Base-by-base conservation (phyloP, 805 yeast genomes). In the Hanseniaspora occidentalis region DNA sequence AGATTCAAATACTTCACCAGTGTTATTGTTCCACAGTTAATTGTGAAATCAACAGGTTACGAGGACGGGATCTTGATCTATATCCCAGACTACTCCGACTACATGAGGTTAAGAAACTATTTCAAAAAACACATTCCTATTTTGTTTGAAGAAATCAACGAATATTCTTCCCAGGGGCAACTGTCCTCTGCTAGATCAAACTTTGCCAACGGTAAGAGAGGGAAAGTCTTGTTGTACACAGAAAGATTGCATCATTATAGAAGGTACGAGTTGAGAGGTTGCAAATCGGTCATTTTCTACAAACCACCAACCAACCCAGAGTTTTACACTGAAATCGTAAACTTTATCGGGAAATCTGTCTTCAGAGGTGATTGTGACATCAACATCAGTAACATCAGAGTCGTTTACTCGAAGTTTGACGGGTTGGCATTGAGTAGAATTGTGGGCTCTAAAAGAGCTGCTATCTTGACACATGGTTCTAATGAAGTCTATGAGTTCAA, bases 211-310 rank as follows among this genome's bases (percentile, higher is more conserved):
- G 26, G 31, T 14, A 73, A 71, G 24, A 69, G 73, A 33, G 74
- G 76, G 2, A 70, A 77, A 42, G 69, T 89, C 21, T 57, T 92
- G 64, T 61, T 92, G n/a, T 89, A 89, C 60, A 84, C 96, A 0
- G 97, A 89, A 53, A 79, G 98, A 69, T 65, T 89, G 56, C 97
- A 92, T 59, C 92, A 84, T 55, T 92, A 78, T 65, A 75, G 95
- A 47, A 70, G 97, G 39, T 88, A 73, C 57, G 88, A 83, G 43
- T 67, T 92, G 39, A 74, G 71, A 44, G 97, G 97, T 21, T 95
- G 84, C 18, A 79, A 82, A 53, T 81, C 78, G 42, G 69, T 92
- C 14, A 57, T 89, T 6, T 76, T 92, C 64, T 92, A 85, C 58
- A 84, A 80, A 25, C 68, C 83, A 17, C 97, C 98, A 11, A 66